A percentile compares a stretch with the other conserved stretches of the same genome.
These are phyloP conservation scores for Didymellaceae sp. DNA, from an alignment of 2,329 filamentous ascomycete species.

Conservation along the genomic window DNA sequence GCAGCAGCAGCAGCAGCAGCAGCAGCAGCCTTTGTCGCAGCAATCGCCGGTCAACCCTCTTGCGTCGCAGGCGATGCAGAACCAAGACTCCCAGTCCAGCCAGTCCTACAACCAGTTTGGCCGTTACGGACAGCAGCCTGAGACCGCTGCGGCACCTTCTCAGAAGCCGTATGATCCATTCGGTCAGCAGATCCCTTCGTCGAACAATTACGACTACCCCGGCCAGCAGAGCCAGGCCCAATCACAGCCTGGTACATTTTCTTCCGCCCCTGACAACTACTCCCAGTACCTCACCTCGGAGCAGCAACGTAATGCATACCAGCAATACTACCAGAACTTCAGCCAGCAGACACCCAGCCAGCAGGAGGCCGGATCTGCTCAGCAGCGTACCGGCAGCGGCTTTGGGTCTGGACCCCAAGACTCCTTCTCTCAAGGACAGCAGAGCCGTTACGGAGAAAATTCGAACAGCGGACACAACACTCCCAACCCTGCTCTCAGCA, in stretches of 20 bases:
- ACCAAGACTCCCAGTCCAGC: slow-evolving; percentile 53
- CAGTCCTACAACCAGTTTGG: slow-evolving; percentile 69
- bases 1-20: slow-evolving; percentile 52
- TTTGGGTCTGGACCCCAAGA: slow-evolving; percentile 70
- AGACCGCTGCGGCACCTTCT: slow-evolving; percentile 65
- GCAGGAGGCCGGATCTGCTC: slow-evolving; percentile 73
- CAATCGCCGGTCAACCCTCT: slow-evolving; percentile 54
- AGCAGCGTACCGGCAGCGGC: slow-evolving; percentile 78
- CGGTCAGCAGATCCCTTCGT: slow-evolving; percentile 69
- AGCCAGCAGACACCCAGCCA: slow-evolving; percentile 60
- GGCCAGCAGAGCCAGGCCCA: slow-evolving; percentile 62
- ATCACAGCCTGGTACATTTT: slow-evolving; percentile 70
- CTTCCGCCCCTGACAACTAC: slow-evolving; percentile 79
- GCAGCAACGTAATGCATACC: slow-evolving; percentile 75
- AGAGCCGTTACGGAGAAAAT: slow-evolving; percentile 76
- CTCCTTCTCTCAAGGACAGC: slow-evolving; percentile 68
- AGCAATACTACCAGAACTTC: slow-evolving; percentile 68
- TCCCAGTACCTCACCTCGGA: slow-evolving; percentile 81
- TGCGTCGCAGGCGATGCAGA: slow-evolving; percentile 63
- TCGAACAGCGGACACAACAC: slow-evolving; percentile 91
- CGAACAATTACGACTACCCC: slow-evolving; percentile 56
- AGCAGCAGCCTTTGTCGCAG: slow-evolving; percentile 54
- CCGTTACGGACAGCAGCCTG: slow-evolving; percentile 69
- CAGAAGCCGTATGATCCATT: slow-evolving; percentile 92
- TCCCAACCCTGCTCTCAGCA: slow-evolving; percentile 75